Conservation (phyloP, 495 filamentous ascomycete species). For the Podospora pseudocomata region DNA sequence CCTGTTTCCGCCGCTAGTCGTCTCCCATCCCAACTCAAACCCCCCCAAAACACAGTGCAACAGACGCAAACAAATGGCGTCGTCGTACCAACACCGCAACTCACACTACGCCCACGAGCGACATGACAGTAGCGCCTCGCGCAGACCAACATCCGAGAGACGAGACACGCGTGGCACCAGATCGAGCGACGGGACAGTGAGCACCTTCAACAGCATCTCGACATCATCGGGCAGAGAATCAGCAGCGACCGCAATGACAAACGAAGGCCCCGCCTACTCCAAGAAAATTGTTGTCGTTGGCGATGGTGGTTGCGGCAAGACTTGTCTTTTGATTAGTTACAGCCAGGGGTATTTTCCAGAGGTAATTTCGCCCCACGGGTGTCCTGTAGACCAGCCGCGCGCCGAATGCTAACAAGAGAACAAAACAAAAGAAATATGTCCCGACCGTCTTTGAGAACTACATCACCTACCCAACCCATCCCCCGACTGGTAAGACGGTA, state of each 20-base stretch:
- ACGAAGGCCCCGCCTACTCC: constrained; percentile 79
- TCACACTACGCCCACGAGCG: constrained; percentile 42
- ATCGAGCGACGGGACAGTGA: constrained; percentile 71
- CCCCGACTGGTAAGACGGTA: constrained; percentile 81
- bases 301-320: constrained; percentile 98
- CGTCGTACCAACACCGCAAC: constrained; percentile 41
- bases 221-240: constrained; percentile 66
- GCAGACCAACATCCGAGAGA: constrained; percentile 33
- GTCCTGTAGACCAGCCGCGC: neutral
- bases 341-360: constrained; percentile 98
- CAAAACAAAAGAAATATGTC: constrained; percentile 81
- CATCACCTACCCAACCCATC: constrained; percentile 91
- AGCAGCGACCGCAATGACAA: constrained; percentile 75
- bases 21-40: neutral
- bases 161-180: constrained; percentile 44
- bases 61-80: constrained; percentile 36
- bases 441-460: constrained; percentile 99
- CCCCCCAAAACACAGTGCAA: constrained; percentile 19
- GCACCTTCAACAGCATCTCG: constrained; percentile 61
- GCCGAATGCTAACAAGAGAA: neutral
- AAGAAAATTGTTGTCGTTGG: constrained; percentile 99
- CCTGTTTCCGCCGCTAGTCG: neutral
- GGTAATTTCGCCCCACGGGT: constrained; percentile 49
- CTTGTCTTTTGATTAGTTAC: constrained; percentile 95
- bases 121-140: constrained; percentile 41